Evolutionary conservation across 345 rosid species (phyloP), one percentile per base, ranked within the genome.

Genomic region (thale cress (Arabidopsis thaliana)): DNA sequence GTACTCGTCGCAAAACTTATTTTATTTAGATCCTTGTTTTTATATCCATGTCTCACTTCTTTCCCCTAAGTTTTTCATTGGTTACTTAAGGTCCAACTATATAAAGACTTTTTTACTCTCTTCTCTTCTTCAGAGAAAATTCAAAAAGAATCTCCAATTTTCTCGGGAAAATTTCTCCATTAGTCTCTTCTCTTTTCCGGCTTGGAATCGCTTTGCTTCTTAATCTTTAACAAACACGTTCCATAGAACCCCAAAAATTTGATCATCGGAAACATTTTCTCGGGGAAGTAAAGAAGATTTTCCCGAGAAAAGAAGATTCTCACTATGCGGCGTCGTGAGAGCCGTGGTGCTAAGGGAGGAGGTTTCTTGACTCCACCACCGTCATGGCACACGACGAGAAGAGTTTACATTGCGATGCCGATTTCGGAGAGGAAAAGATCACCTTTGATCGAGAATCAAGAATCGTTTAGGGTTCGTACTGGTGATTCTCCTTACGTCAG

Each of bases 401-500:
- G 66, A 60, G 78, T 56, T 38, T 53, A 75, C 56, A 36, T 32
- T 23, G 58, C 49, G 65, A 73, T 73, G 82, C 86, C 86, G 1
- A 69, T 80, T 82, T 83, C 91, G 0, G 93, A 87, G 84, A 81
- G 81, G 72, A 86, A 80, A 67, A 59, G 69, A 60, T n/a, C 71
- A 5, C 40, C 24, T 62, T 50, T 62, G 9, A 51, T 40, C 48
- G 40, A 72, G 65, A 79, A 79, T 22, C 82, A 67, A 14, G 90
- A 85, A 62, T 50, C 73, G 24, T 87, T 84, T 53, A 85, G 69
- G 65, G 87, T 84, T 14, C 91, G 91, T 22, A 69, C 80, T 24
- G 82, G 85, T 41, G 90, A 88, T 50, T 90, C 96, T 12, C 91
- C 93, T 40, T 90, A 90, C 46, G 85, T 83, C 46, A 83, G 82